These are phyloP conservation scores for Corchorus olitorius DNA, from an alignment of 345 rosid genomes.

Conservation along the genomic window DNA sequence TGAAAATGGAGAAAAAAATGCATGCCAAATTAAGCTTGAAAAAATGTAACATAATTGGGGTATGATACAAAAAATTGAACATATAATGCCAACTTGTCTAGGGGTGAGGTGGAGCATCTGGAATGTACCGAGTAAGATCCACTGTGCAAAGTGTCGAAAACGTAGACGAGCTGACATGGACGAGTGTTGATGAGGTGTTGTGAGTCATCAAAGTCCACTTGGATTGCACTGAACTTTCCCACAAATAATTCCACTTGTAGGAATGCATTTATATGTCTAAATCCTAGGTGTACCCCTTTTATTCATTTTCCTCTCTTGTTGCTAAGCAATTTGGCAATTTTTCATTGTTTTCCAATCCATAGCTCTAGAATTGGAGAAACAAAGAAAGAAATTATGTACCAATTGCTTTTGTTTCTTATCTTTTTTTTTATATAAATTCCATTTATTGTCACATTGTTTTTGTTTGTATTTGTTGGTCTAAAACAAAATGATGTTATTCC, in stretches of 20 bases:
- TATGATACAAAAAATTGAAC: not conserved
- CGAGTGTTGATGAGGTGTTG: not conserved
- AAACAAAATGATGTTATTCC: constrained; percentile 15
- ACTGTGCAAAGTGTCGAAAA: not conserved
- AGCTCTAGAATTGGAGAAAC: not conserved
- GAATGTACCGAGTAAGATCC: not conserved
- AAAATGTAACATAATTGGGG: not conserved
- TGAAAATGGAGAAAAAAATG: constrained; percentile 6
- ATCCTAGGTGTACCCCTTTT: not conserved
- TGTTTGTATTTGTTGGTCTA: not conserved
- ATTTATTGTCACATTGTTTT: not conserved
- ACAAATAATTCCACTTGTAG: not conserved
- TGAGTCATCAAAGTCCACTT: not conserved
- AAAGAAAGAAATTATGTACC: not conserved
- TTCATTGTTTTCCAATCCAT: not conserved
- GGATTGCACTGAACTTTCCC: not conserved
- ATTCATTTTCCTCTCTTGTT: no score
- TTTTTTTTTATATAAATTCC: not conserved
- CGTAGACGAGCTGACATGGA: not conserved
- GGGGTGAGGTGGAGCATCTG: not conserved
- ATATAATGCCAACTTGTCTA: not conserved
- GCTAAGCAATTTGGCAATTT: not conserved
- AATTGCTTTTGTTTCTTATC: not conserved
- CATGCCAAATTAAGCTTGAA: not conserved
- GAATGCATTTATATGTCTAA: not conserved